Evolutionary conservation across 768 basidiomycete genomes (phyloP).

Genomic region (Lepiota brunneoincarnata): DNA sequence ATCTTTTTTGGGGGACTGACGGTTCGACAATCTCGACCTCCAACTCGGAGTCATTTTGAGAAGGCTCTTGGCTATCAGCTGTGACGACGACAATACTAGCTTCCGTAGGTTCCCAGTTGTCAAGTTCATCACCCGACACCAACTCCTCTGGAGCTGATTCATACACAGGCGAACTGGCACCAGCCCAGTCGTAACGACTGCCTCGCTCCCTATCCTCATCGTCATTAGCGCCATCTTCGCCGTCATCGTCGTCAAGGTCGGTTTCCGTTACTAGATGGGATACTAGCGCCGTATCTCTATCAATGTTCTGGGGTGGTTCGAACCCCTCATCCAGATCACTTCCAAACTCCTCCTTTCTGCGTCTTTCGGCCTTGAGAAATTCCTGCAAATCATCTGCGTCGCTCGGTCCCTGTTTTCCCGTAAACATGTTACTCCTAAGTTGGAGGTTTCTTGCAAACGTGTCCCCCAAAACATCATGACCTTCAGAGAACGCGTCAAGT

Average conservation of each 20-base stretch:
- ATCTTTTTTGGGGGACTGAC: conserved; percentile 5
- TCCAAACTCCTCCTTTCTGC: conserved; percentile 46
- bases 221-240: too few relatives aligned
- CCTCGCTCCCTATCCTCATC: conserved; percentile 12
- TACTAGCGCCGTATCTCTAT: conserved; percentile 13
- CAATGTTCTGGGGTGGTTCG: conserved; percentile 12
- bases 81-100: conserved; percentile 34
- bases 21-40: conserved; percentile 34
- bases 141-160: conserved; percentile 7
- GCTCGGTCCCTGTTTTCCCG: conserved; percentile 17
- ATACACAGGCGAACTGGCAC: not conserved
- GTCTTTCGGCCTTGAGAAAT: conserved; percentile 64
- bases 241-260: conserved; percentile 8
- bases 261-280: not conserved
- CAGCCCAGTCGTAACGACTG: not conserved
- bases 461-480: conserved; percentile 28
- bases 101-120: conserved; percentile 37
- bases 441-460: conserved; percentile 26
- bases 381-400: conserved; percentile 64
- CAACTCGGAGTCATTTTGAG: conserved; percentile 8
- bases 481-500: conserved; percentile 47
- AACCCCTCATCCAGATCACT: conserved; percentile 38
- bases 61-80: conserved; percentile 12
- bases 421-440: conserved; percentile 18
- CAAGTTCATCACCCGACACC: conserved; percentile 45